Base-by-base conservation (phyloP, 805 yeast species). In the Debaryomyces tyrocola region DNA sequence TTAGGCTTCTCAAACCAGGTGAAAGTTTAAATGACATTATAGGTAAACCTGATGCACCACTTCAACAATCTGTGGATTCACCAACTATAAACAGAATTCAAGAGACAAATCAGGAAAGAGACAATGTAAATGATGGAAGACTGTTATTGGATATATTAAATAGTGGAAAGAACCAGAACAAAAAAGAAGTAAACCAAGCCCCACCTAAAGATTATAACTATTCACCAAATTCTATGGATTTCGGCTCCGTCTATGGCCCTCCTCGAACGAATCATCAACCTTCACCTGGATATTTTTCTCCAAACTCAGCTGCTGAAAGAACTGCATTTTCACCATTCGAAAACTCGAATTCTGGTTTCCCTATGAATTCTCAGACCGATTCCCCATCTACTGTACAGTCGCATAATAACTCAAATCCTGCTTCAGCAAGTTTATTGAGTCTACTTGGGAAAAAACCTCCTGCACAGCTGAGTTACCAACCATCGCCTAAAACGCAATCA, bases 1-100 rank as follows among this genome's bases (percentile, higher is more conserved):
- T 15, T 45, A 56, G 63, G 40, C 46, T 66, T 20, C 50, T 65
- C 28, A 65, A 62, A 33, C 66, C 65, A 6, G 69, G 69, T 11
- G 67, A 66, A 46, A 41, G 57, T 12, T 39, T 58, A 45, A 39
- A 44, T 31, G 54, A 55, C 10, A 39, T 47, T 33, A 15, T 48
- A 24, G 27, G 27, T 24, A 9, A 24, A 9, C 10, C 10, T 6
- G 27, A 24, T 28, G 3, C 3, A 12, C 4, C 10, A 28, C 33
- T 12, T 10, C 12, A 28, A 12, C 18, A 17, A 17, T 17, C 18
- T 17, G 18, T 17, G 18, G 18, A 17, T 4, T 17, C 18, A 17
- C 2, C 18, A 17, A 4, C 18, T 17, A 4, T 17, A 17, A 28
- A 4, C n/a, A 10, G 4, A 10, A 28, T 28, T 31, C 34, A 31